phyloP scores from a whole-genome alignment of 2,329 filamentous ascomycete species.

The Cadophora luteo-olivacea region DNA sequence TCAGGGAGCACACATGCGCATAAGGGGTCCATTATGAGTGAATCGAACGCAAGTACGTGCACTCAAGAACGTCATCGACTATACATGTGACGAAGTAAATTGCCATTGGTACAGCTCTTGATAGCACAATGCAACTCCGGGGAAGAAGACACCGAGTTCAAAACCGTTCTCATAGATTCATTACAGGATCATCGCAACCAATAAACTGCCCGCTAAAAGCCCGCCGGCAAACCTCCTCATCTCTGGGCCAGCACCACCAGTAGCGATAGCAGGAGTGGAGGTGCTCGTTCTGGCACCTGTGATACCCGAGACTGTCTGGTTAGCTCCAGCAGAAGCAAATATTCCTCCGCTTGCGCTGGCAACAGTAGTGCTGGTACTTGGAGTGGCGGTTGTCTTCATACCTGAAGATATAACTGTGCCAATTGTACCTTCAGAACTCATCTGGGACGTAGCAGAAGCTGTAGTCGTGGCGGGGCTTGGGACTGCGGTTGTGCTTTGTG shows the following conservation, averaged over 20 bases:
- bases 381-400: background rate
- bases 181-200: conserved; percentile 19
- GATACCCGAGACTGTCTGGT: background rate
- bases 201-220: conserved; percentile 7
- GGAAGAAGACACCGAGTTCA: too few relatives aligned
- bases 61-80: too few relatives aligned
- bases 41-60: too few relatives aligned
- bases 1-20: too few relatives aligned
- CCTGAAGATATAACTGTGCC: background rate
- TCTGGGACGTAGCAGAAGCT: background rate
- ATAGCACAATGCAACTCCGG: too few relatives aligned
- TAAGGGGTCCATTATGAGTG: too few relatives aligned
- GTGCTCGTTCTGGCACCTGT: conserved; percentile 7
- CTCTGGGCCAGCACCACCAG: background rate
- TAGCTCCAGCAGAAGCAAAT: conserved; percentile 6
- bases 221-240: conserved; percentile 19
- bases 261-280: background rate
- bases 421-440: background rate
- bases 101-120: too few relatives aligned
- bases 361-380: background rate
- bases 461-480: too few relatives aligned
- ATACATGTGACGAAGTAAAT: too few relatives aligned
- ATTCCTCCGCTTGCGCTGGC: background rate
- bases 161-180: background rate
- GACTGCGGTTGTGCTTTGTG: background rate